Evolutionary conservation across 441 rosid genomes (phyloP).

Genomic region (Aquilaria agallochum): DNA sequence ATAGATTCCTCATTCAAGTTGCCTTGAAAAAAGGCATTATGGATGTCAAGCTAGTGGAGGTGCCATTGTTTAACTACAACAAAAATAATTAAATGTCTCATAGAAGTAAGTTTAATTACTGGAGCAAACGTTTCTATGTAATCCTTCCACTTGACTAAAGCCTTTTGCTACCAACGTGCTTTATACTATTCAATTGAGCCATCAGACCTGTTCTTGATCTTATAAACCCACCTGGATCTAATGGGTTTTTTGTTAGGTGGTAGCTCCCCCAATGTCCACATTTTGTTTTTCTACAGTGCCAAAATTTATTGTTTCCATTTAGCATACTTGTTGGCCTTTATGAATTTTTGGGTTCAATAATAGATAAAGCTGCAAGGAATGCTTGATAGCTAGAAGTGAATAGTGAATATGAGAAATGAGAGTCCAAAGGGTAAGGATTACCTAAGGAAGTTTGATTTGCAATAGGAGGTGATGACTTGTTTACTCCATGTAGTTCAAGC

Average conservation of each 20-base stretch:
- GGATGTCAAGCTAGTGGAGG: background rate
- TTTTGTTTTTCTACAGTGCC: conserved; percentile 6
- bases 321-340: background rate
- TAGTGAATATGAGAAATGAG: background rate
- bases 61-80: background rate
- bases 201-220: background rate
- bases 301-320: conserved; percentile 6
- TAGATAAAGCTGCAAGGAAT: background rate
- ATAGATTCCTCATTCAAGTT: background rate
- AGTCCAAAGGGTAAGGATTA: background rate
- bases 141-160: conserved; percentile 4
- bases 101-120: background rate
- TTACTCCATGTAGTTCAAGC: background rate
- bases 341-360: background rate
- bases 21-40: background rate
- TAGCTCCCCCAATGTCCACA: background rate
- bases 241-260: background rate
- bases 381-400: background rate
- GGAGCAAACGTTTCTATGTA: conserved; percentile 4
- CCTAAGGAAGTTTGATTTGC: background rate
- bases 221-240: conserved; percentile 9
- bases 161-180: conserved; percentile 9
- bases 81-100: background rate
- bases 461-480: background rate
- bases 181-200: conserved; percentile 6